These are phyloP conservation scores for Rhodotorula sp. DNA, from an alignment of 1,284 basidiomycete species.

Conservation along the genomic window DNA sequence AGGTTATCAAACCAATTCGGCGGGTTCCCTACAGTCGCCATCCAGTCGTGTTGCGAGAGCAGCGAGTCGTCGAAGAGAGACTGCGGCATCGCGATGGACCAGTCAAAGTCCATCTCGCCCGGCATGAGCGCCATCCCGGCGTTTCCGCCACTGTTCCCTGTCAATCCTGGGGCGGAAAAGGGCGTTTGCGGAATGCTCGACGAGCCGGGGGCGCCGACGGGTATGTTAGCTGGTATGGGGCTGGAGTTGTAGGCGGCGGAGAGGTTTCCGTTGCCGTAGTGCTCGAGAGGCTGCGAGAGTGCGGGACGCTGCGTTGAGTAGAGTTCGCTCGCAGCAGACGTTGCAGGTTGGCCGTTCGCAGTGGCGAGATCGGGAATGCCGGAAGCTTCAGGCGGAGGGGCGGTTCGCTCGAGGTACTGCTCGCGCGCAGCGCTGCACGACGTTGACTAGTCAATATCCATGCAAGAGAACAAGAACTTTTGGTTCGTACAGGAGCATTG, in stretches of 20 bases:
- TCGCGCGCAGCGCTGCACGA: constrained; percentile 3
- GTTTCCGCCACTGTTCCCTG: background rate
- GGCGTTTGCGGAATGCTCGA: background rate
- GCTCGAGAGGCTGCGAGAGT: background rate
- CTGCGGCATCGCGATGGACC: constrained; percentile 1
- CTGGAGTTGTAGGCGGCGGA: background rate
- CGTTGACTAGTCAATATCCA: background rate
- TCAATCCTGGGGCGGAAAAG: no score
- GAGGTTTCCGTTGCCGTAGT: background rate
- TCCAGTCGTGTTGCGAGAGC: constrained; percentile 14
- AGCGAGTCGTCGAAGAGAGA: constrained; percentile 15
- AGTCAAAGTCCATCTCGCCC: constrained; percentile 18
- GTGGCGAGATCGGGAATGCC: background rate
- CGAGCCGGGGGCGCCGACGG: no score
- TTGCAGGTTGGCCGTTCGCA: background rate
- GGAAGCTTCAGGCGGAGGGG: background rate
- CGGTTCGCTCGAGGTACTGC: constrained; percentile 8
- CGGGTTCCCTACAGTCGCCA: constrained; percentile 1
- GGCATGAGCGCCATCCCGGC: constrained; percentile 11
- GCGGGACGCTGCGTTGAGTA: background rate
- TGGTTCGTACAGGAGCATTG: constrained; percentile 10
- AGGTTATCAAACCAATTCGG: no score
- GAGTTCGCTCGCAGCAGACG: background rate
- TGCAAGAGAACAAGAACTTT: background rate
- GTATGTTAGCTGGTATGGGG: no score